Evolutionary conservation across 176 grass and related monocot species (phyloP).

Genomic region (Phoenix roebelenii): DNA sequence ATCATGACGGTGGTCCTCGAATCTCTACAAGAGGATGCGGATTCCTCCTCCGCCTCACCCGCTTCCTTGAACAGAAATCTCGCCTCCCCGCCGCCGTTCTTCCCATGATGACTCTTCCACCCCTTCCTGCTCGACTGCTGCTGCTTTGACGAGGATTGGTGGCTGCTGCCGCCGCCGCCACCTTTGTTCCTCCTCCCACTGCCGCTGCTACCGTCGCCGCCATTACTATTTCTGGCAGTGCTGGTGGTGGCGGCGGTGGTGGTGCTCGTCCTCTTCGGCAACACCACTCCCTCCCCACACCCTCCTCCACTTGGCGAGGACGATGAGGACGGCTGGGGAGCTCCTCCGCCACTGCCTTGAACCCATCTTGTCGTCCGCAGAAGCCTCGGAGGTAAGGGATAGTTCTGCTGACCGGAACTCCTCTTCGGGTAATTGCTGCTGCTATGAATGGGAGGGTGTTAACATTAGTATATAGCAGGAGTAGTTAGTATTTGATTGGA

Average conservation of each 20-base stretch:
- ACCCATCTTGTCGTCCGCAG: background rate
- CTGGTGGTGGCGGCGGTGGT: background rate
- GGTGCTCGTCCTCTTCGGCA: slow-evolving; percentile 27
- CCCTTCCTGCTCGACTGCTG: slow-evolving; percentile 28
- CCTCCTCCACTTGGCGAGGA: background rate
- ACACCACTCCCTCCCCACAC: slow-evolving; percentile 10
- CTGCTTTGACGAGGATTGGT: slow-evolving; percentile 11
- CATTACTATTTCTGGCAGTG: background rate
- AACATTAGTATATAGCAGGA: too few species aligned
- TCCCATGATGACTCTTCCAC: slow-evolving; percentile 14
- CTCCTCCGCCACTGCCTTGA: slow-evolving; percentile 11
- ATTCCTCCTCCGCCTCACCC: slow-evolving; percentile 3
- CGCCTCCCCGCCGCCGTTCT: slow-evolving; percentile 36
- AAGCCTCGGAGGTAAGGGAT: slow-evolving; percentile 11
- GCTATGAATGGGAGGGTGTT: background rate
- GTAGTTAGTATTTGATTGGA: background rate
- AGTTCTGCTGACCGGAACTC: background rate
- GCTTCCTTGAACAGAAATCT: slow-evolving; percentile 81
- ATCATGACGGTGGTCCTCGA: slow-evolving; percentile 97
- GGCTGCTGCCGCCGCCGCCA: background rate
- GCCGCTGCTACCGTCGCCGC: background rate
- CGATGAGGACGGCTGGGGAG: slow-evolving; percentile 17
- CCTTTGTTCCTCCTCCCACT: slow-evolving; percentile 10
- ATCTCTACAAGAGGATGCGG: slow-evolving; percentile 24
- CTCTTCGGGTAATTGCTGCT: background rate